Evolutionary conservation across 2,329 filamentous ascomycete genomes (phyloP).

Genomic region (Stagonosporopsis rhizophila): DNA sequence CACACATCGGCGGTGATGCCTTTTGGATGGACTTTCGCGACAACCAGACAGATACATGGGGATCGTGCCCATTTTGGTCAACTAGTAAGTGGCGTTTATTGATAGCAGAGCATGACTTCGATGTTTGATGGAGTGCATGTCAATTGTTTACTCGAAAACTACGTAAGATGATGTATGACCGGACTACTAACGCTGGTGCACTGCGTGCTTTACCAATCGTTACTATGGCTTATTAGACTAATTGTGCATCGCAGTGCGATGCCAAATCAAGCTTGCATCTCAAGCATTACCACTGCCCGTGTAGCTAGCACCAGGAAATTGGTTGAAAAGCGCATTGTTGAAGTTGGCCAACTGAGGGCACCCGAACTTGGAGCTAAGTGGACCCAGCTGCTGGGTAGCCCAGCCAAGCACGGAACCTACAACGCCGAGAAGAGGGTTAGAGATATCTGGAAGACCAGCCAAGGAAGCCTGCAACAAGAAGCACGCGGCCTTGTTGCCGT

Average conservation of each 20-base stretch:
- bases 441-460: constrained; percentile 22
- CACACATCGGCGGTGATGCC: not conserved
- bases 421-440: constrained; percentile 23
- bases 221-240: not conserved
- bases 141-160: not conserved
- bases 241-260: constrained; percentile 1
- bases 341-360: constrained; percentile 27
- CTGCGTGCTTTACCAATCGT: constrained; percentile 10
- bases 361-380: constrained; percentile 19
- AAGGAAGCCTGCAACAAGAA: constrained; percentile 27
- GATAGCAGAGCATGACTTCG: not conserved
- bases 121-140: not conserved
- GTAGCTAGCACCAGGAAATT: constrained; percentile 25
- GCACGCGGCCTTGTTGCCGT: constrained; percentile 29
- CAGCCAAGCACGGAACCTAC: constrained; percentile 25
- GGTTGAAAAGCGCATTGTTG: constrained; percentile 22
- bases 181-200: constrained; percentile 1
- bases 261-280: not conserved
- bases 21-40: not conserved
- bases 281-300: constrained; percentile 10
- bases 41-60: not conserved
- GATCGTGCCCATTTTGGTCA: not conserved
- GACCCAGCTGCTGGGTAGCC: constrained; percentile 23
- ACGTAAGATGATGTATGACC: not conserved
- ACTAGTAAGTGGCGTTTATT: not conserved